phyloP scores from a whole-genome alignment of 108 stramenopile species.

The Cyclotella distinguenda region DNA sequence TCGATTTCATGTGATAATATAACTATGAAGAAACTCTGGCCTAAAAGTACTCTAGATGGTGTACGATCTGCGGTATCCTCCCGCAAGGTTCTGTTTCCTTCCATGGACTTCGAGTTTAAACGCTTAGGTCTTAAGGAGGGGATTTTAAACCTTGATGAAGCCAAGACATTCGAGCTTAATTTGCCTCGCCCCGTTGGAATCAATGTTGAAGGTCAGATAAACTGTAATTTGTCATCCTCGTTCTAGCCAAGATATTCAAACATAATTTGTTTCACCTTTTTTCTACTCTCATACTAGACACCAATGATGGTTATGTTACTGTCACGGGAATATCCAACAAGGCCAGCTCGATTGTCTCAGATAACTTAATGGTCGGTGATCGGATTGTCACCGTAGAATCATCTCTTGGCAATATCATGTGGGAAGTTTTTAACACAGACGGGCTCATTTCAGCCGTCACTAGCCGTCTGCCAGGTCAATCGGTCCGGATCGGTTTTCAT shows the following conservation, averaged over 20 bases:
- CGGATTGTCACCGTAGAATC: slow-evolving; percentile 77
- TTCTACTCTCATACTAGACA: slow-evolving; percentile 40
- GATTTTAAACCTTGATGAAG: slow-evolving; percentile 7
- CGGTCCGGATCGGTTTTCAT: slow-evolving; percentile 70
- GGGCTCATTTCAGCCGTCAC: slow-evolving; percentile 83
- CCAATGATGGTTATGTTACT: slow-evolving; percentile 74
- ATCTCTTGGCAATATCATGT: slow-evolving; percentile 71
- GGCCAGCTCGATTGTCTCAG: slow-evolving; percentile 55
- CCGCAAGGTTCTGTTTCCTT: slow-evolving; percentile 50
- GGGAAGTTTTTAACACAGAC: slow-evolving; percentile 83
- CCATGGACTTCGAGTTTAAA: slow-evolving; percentile 61
- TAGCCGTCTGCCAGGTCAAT: slow-evolving; percentile 72
- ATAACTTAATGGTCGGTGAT: slow-evolving; percentile 70
- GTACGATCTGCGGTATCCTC: slow-evolving; percentile 73
- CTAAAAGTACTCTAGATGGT: slow-evolving; percentile 79
- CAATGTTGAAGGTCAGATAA: slow-evolving; percentile 64
- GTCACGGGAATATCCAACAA: slow-evolving; percentile 70
- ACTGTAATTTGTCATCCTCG: neutral
- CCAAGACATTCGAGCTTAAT: slow-evolving; percentile 60
- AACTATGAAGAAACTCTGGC: slow-evolving; percentile 55
- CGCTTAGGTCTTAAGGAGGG: slow-evolving; percentile 26
- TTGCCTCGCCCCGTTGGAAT: slow-evolving; percentile 74
- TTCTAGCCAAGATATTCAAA: neutral
- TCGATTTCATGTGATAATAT: too few species aligned
- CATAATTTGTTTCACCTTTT: neutral